Evolutionary conservation across 805 yeast genomes (phyloP), one percentile per base, ranked within the genome.

Genomic region (Ogataea trehalophila): DNA sequence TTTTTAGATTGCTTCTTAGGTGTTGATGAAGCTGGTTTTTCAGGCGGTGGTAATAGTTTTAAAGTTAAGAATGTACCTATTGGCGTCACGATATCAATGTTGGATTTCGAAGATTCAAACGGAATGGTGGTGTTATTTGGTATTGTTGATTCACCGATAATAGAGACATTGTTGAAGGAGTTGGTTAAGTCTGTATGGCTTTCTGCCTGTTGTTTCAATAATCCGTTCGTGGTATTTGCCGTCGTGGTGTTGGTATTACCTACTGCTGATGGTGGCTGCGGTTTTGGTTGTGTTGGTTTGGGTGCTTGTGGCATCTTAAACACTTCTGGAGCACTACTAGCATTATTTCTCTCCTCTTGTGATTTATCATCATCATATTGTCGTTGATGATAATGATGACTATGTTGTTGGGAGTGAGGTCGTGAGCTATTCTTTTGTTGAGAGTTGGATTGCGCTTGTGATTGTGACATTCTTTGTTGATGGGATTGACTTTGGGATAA

Each of bases 401-500:
- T 20, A 20, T 37, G 41, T 3, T 37, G 43, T 14, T 17, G 36
- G 37, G 22, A 36, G 20, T 33, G 41, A 4, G 17, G 40, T 18
- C 37, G 45, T 13, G 40, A 33, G 15, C 33, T 14, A 29, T 14
- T n/a, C n/a, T 40, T 39, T 15, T 26, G 41, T 14, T 23, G 18
- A 26, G n/a, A 17, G 8, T 14, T 33, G 14, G 17, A 43, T 38
- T 45, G 55, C 18, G 48, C 44, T 20, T 49, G 42, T 14, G 41
- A 36, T 45, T 59, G 67, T 37, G 66, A 65, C n/a, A 70, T 48
- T 37, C 73, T 53, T 45, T 71, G 76, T 56, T 83, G 88, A 57
- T 83, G 87, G 0, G 87, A 81, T 52, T 83, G 82, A 13, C 87
- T 81, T 59, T 83, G 88, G 5, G 88, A 82, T 44, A 85, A 66